Base-by-base conservation (phyloP, 2,329 filamentous ascomycete genomes). In the Colletotrichum tamarilloi region DNA sequence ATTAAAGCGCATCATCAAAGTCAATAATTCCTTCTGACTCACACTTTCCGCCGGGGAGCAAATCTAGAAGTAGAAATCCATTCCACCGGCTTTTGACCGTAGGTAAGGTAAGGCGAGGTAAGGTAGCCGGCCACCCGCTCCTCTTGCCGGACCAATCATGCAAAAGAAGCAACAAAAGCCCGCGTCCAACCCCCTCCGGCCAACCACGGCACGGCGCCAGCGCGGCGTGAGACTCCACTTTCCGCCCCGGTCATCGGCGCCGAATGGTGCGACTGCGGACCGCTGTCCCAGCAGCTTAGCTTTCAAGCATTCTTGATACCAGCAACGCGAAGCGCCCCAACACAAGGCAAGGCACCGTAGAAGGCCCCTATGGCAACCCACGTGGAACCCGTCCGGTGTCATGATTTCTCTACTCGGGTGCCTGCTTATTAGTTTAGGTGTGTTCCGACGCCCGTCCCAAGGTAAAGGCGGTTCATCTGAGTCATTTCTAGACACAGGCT, bases 231-330 rank as follows among this genome's bases (percentile, higher is more conserved):
- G 38, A 35, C 28, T 28, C 62, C 62, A 55, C 62, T 64, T 55
- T 64, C 46, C 65, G 70, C 70, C 32, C 59, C 70, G 66, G 70
- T 72, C 59, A 69, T 72, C 70, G 59, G 70, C 70, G 70, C 70
- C 66, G 66, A 59, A 57, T 42, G 49, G 22, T 64, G 19, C 46
- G 28, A 26, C 30, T 26, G 24, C 42, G n/a, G 49, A 22, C 46
- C 42, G 60, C 12, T 9, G 11, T 42, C 7, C 8, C 38, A 42
- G 38, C 38, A 35, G 2, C 32, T 12, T 35, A 35, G 11, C 32
- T 35, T 35, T 35, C 4, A 24, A 24, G 52, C 52, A 8, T 24
- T 22, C 42, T 52, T 55, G 49, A 30, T 57, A 28, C 30, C 9
- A 65, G 49, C 49, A 56, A 64, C 32, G 62, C 22, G 32, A 53